phyloP scores from a whole-genome alignment of 495 filamentous ascomycete species.

The Neurospora sp. region DNA sequence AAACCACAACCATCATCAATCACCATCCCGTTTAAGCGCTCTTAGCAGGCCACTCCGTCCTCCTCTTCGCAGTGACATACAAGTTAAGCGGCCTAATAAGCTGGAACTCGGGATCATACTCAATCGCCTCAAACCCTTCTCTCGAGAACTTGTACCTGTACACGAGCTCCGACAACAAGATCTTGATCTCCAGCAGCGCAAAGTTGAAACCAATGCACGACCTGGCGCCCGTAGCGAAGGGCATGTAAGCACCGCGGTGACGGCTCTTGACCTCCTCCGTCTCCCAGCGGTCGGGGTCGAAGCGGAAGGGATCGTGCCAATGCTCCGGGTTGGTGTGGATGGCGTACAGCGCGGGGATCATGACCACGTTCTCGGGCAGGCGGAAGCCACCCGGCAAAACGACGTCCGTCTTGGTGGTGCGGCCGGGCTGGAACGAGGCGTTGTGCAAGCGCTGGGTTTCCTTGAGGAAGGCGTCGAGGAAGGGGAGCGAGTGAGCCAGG shows the following conservation, averaged over 20 bases:
- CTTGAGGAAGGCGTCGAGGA: conserved; percentile 48
- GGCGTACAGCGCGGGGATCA: conserved; percentile 40
- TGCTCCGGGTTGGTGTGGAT: conserved; percentile 43
- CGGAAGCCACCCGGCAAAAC: conserved; percentile 46
- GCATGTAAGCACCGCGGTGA: conserved; percentile 37
- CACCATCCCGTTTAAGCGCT: neutral
- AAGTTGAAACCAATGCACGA: conserved; percentile 52
- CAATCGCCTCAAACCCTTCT: conserved; percentile 28
- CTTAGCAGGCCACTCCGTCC: conserved; percentile 34
- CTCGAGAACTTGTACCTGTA: conserved; percentile 41
- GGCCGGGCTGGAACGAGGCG: conserved; percentile 44
- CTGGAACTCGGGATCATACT: conserved; percentile 49
- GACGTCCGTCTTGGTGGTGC: conserved; percentile 39
- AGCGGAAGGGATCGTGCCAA: conserved; percentile 42
- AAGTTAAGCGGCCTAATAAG: conserved; percentile 47
- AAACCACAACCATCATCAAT: neutral
- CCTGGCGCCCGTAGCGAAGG: conserved; percentile 40
- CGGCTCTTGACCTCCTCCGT: conserved; percentile 35
- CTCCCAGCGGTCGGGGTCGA: conserved; percentile 47
- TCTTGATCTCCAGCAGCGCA: conserved; percentile 43
- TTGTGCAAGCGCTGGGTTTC: conserved; percentile 47
- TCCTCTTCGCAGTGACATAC: conserved; percentile 36
- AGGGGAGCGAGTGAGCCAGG: conserved; percentile 27
- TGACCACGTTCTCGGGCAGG: conserved; percentile 33
- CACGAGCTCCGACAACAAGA: conserved; percentile 40